Base-by-base conservation (phyloP, 2,329 filamentous ascomycete genomes). In the Colletotrichum incanum region DNA sequence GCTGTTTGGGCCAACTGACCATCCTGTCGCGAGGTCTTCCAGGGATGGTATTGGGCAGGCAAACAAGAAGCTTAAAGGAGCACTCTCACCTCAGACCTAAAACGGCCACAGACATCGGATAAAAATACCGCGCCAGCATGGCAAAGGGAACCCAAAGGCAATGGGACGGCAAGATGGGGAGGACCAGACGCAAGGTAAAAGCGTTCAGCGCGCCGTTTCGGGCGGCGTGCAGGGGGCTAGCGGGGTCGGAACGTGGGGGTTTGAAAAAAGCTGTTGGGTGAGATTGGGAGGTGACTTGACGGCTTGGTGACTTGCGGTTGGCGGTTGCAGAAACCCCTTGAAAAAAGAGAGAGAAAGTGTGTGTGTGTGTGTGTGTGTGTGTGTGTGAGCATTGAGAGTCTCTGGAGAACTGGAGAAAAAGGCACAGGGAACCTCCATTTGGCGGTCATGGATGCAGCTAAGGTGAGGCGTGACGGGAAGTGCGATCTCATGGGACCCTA, bases 141-240 rank as follows among this genome's bases (percentile, higher is more conserved):
- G 26, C 8, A 4, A 28, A 52, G 26, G 31, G 43, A 59, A 28
- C 45, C 56, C 28, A 52, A 59, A 43, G 28, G 55, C 23, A 45
- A 47, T 52, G 63, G 49, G 28, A 20, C 26, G 31, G 39, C 39
- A 28, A 43, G 37, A 11, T 39, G 41, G 54, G 39, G 20, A 50
- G 45, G 50, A 23, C 58, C 34, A 70, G 37, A 54, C 52, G 47
- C 45, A 34, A 39, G 59, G 41, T 31, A 16, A 58, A 64, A 72
- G 49, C 52, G 65, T 72, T 59, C 47, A 61, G 60, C 47, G 28
- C 34, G 45, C 71, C 60, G 55, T 67, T 71, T 71, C 45, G 67
- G 52, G 71, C 67, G 55, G 28, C 67, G 16, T 71, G 71, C 71
- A 73, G 67, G 37, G 41, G 45, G 55, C 71, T 67, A 73, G 56